Percentiles rank a stretch among this genome's conserved stretches.
phyloP scores from a whole-genome alignment of 805 yeast species.

The Suhomyces prunicola region DNA sequence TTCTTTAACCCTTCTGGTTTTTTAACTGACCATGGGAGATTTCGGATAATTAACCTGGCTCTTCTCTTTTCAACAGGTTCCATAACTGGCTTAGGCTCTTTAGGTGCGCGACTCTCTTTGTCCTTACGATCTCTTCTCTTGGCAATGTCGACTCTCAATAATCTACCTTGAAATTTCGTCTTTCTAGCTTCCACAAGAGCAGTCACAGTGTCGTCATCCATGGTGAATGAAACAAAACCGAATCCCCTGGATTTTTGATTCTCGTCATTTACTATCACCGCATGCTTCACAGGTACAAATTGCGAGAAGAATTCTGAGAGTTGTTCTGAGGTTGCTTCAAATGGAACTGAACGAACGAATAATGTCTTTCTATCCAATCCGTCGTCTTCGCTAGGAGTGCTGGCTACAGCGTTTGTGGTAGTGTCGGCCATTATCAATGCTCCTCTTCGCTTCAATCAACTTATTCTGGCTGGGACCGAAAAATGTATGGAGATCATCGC shows the following conservation, averaged over 20 bases:
- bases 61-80: conserved; percentile 67
- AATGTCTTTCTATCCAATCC: conserved; percentile 59
- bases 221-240: conserved; percentile 89
- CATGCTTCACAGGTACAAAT: conserved; percentile 93
- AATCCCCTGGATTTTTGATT: conserved; percentile 84
- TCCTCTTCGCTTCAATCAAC: not conserved
- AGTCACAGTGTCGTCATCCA: conserved; percentile 75
- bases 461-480: not conserved
- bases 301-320: conserved; percentile 83
- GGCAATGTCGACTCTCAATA: conserved; percentile 80
- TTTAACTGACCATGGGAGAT: conserved; percentile 94
- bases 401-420: not conserved
- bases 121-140: conserved; percentile 80
- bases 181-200: conserved; percentile 71
- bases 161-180: conserved; percentile 59
- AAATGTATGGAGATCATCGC: conserved; percentile 5
- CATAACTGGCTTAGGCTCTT: conserved; percentile 6
- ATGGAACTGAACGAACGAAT: conserved; percentile 84
- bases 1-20: conserved; percentile 69
- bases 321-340: conserved; percentile 75
- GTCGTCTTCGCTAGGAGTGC: conserved; percentile 17
- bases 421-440: conserved; percentile 1
- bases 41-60: conserved; percentile 84
- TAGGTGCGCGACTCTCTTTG: conserved; percentile 5
- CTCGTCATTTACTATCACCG: conserved; percentile 80